Conservation (phyloP, 257 asterid genomes). For the Nicotiana paniculata region DNA sequence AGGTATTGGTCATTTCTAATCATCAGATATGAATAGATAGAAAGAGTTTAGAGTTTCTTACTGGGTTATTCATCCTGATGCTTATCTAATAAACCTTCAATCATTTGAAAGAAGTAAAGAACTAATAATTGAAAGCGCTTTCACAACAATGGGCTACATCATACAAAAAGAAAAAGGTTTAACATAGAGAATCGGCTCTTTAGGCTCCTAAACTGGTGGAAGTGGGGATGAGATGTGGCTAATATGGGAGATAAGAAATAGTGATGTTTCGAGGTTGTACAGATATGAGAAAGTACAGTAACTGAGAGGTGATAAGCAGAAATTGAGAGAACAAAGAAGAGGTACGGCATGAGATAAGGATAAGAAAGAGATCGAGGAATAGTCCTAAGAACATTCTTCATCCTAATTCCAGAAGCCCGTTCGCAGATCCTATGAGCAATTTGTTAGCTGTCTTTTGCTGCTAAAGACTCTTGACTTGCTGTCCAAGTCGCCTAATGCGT, state of each 20-base stretch:
- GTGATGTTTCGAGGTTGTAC: background rate
- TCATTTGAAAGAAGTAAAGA: background rate
- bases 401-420: background rate
- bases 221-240: background rate
- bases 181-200: background rate
- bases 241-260: background rate
- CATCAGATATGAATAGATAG: background rate
- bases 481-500: background rate
- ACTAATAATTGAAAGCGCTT: background rate
- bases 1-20: slow-evolving; percentile 41
- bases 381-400: background rate
- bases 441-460: background rate
- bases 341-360: background rate
- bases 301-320: background rate
- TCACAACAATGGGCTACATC: background rate
- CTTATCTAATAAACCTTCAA: background rate
- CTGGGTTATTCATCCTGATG: background rate
- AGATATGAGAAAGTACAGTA: background rate
- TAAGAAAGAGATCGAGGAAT: background rate
- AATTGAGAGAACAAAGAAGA: background rate
- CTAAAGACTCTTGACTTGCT: background rate
- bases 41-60: background rate
- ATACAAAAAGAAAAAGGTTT: background rate
- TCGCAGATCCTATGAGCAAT: background rate
- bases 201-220: background rate